A percentile compares a stretch with the other conserved stretches of the same genome.
These are phyloP conservation scores for Pythium rishiriense DNA, from an alignment of 352 stramenopile species.

Conservation along the genomic window DNA sequence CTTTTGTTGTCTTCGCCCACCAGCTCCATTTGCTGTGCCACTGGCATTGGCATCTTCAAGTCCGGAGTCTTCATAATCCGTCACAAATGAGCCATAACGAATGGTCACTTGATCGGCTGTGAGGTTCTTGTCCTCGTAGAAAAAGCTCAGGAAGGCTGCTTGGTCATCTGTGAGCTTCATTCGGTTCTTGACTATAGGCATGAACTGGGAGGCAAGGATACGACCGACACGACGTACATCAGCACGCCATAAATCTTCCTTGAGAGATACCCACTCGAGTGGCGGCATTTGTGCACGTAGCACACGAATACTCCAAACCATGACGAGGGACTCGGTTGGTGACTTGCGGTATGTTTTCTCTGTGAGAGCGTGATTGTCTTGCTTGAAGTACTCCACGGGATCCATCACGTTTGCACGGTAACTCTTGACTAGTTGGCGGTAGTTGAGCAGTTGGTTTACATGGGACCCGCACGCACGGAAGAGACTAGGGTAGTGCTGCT, in stretches of 20 bases:
- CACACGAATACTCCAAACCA: slow-evolving; percentile 72
- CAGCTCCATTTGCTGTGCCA: neutral
- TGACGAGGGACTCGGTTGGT: slow-evolving; percentile 68
- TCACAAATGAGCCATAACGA: slow-evolving; percentile 71
- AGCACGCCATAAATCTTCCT: slow-evolving; percentile 51
- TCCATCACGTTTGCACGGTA: slow-evolving; percentile 62
- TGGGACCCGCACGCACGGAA: slow-evolving; percentile 71
- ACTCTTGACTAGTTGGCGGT: slow-evolving; percentile 63
- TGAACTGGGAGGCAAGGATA: slow-evolving; percentile 47
- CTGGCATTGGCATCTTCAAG: slow-evolving; percentile 36
- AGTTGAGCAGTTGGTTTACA: slow-evolving; percentile 71
- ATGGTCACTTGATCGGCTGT: slow-evolving; percentile 60
- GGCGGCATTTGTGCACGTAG: slow-evolving; percentile 43
- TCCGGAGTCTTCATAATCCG: slow-evolving; percentile 68
- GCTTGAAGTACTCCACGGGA: slow-evolving; percentile 54
- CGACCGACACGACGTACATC: slow-evolving; percentile 57
- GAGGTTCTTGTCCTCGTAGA: slow-evolving; percentile 75
- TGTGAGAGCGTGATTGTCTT: slow-evolving; percentile 37
- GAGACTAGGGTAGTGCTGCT: slow-evolving; percentile 50
- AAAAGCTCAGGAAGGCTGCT: slow-evolving; percentile 68
- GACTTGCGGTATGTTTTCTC: slow-evolving; percentile 53
- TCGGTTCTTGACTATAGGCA: slow-evolving; percentile 40
- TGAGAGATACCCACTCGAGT: slow-evolving; percentile 44
- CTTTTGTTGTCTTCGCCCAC: slow-evolving; percentile 5
- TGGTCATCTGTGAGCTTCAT: slow-evolving; percentile 64